Conservation (phyloP, 1,284 basidiomycete genomes). For the Bjerkandera adusta region DNA sequence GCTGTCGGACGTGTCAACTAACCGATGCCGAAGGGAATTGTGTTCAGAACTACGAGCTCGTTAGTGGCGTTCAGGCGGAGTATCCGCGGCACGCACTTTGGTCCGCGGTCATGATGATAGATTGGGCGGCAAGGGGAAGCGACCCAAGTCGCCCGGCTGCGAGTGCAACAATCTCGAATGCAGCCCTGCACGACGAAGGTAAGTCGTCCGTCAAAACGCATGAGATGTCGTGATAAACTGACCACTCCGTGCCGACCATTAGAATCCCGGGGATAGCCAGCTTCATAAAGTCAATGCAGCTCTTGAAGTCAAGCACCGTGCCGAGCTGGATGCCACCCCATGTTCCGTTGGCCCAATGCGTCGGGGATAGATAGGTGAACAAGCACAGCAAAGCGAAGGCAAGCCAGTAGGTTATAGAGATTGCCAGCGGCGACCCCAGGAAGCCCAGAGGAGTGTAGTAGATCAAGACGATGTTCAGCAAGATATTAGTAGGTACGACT, state of each 20-base stretch:
- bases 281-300: slow-evolving; percentile 55
- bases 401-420: slow-evolving; percentile 70
- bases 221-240: slow-evolving; percentile 18
- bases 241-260: slow-evolving; percentile 82
- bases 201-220: background rate
- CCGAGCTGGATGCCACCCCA: slow-evolving; percentile 59
- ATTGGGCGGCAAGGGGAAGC: slow-evolving; percentile 70
- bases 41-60: slow-evolving; percentile 51
- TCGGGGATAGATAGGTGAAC: slow-evolving; percentile 46
- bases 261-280: slow-evolving; percentile 72
- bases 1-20: slow-evolving; percentile 5
- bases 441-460: slow-evolving; percentile 61
- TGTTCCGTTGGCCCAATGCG: slow-evolving; percentile 53
- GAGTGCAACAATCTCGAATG: slow-evolving; percentile 77
- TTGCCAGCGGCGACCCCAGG: slow-evolving; percentile 61
- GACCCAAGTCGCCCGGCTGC: slow-evolving; percentile 69
- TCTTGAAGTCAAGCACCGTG: slow-evolving; percentile 44
- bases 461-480: slow-evolving; percentile 55
- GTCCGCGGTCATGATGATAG: slow-evolving; percentile 81
- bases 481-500: slow-evolving; percentile 63
- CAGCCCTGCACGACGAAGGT: slow-evolving; percentile 48
- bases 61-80: background rate
- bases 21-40: slow-evolving; percentile 68
- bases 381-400: slow-evolving; percentile 54
- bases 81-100: slow-evolving; percentile 48